Evolutionary conservation across 805 yeast species (phyloP), one percentile per base, ranked within the genome.

Genomic region (Starmerella vaccinii): DNA sequence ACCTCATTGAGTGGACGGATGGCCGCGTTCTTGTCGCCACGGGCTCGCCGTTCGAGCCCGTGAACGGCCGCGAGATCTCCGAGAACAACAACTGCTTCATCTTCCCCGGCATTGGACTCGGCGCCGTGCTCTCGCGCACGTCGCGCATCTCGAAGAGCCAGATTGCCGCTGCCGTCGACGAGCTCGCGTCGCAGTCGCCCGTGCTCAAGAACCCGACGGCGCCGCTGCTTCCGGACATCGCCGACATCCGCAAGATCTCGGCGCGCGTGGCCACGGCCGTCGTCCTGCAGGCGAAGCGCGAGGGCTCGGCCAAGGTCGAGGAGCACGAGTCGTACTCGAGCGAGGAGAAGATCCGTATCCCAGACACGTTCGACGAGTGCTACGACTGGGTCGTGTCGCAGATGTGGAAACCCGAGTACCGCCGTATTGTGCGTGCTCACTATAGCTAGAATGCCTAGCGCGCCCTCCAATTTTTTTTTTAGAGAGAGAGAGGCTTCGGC

Each of bases 31-130:
- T 90, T 55, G 85, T 89, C 46, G 97, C 97, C 18, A 90, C 97
- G 1, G 97, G 97, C 18, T 89, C 97, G 13, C 97, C 97, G 38
- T 90, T 90, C 75, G 78, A 76, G 57, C 95, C 95, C n/a, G 96
- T 90, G 42, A 77, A 87, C 59, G 96, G 95, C 19, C 79, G 80
- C 67, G 80, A 76, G 53, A 87, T 89, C 57, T 85, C 95, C 15
- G 97, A 90, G 66, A 89, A 89, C 74, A 90, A 90, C 73, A 90
- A 90, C 74, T 88, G 96, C 71, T 87, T 88, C 71, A 80, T 95
- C 0, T 90, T 90, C 84, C 97, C 97, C 32, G 97, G 97, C 66
- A 87, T 90, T 60, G 97, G 97, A 44, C 73, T 90, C 50, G 97
- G 97, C 60, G 94, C 96, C 1, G 95, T 87, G 32, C 74, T 89